A percentile compares a stretch with the other conserved stretches of the same genome.
These are phyloP conservation scores for Pistacia atlantica DNA, from an alignment of 345 rosid species.

Conservation along the genomic window DNA sequence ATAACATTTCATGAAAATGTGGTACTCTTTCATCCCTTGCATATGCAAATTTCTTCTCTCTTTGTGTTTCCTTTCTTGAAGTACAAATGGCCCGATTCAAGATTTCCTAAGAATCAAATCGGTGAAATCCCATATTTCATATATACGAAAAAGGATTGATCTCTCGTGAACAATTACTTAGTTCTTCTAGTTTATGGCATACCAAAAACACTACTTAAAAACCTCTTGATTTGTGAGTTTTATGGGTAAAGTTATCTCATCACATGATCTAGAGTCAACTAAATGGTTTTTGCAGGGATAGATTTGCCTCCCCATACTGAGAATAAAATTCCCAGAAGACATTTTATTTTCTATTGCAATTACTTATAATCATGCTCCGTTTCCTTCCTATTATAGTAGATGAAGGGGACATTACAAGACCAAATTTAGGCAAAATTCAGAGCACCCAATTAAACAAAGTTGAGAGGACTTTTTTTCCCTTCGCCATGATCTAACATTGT, in stretches of 20 bases:
- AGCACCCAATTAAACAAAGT: constrained; percentile 23
- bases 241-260: not conserved
- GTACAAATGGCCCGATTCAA: too few relatives aligned
- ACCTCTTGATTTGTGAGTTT: not conserved
- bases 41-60: not conserved
- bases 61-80: too few relatives aligned
- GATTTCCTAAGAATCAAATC: too few relatives aligned
- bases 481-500: constrained; percentile 33
- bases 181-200: too few relatives aligned
- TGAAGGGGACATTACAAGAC: not conserved
- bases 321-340: not conserved
- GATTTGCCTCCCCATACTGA: constrained; percentile 2
- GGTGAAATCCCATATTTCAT: too few relatives aligned
- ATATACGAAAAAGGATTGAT: too few relatives aligned
- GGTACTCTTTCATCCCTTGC: not conserved
- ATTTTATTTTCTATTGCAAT: not conserved
- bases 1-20: not conserved
- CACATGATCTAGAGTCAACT: constrained; percentile 8
- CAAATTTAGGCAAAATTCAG: constrained; percentile 25
- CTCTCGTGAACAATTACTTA: too few relatives aligned
- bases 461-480: not conserved
- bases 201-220: too few relatives aligned
- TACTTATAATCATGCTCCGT: not conserved
- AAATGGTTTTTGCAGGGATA: constrained; percentile 12
- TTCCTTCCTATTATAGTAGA: not conserved